Percentiles rank a stretch among this genome's conserved stretches.
Evolutionary conservation across 2,329 filamentous ascomycete species (phyloP).

Genomic region (Fusarium sp.): DNA sequence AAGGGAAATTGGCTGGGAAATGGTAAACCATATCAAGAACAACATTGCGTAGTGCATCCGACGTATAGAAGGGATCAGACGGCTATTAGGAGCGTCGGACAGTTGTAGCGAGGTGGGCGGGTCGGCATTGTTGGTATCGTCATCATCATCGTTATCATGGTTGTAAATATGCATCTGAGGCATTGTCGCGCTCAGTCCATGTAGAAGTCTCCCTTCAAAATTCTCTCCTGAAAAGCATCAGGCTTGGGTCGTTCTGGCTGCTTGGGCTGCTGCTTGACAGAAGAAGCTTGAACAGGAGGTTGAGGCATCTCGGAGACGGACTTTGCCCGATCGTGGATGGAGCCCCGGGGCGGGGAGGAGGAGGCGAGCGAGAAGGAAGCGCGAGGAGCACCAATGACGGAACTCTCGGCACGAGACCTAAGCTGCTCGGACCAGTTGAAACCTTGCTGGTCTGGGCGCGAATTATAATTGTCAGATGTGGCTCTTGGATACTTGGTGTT

Average conservation of each 20-base stretch:
- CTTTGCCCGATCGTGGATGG: slow-evolving; percentile 76
- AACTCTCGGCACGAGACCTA: slow-evolving; percentile 90
- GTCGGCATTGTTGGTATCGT: slow-evolving; percentile 37
- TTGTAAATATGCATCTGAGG: slow-evolving; percentile 20
- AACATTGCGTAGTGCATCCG: slow-evolving; percentile 29
- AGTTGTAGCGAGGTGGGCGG: slow-evolving; percentile 24
- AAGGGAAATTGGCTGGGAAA: slow-evolving; percentile 25
- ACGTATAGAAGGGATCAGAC: slow-evolving; percentile 11
- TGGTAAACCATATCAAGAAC: slow-evolving; percentile 28
- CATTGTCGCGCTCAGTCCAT: slow-evolving; percentile 80
- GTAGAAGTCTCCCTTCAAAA: slow-evolving; percentile 97
- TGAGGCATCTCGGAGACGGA: slow-evolving; percentile 76
- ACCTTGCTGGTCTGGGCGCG: slow-evolving; percentile 82
- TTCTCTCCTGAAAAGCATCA: slow-evolving; percentile 96
- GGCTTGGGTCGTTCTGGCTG: slow-evolving; percentile 75
- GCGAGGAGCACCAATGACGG: slow-evolving; percentile 70
- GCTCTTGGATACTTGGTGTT: slow-evolving; percentile 69
- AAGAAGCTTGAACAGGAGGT: slow-evolving; percentile 67
- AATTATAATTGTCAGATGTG: slow-evolving; percentile 75
- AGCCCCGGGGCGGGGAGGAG: slow-evolving; percentile 55
- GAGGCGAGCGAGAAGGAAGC: slow-evolving; percentile 72
- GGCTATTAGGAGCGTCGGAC: slow-evolving; percentile 32
- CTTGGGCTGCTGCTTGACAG: slow-evolving; percentile 57
- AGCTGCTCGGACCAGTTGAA: slow-evolving; percentile 99
- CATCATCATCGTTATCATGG: slow-evolving; percentile 44